A percentile compares a stretch with the other conserved stretches of the same genome.
These are phyloP conservation scores for Aspergillus sojae DNA, from an alignment of 2,329 filamentous ascomycete species.

Conservation along the genomic window DNA sequence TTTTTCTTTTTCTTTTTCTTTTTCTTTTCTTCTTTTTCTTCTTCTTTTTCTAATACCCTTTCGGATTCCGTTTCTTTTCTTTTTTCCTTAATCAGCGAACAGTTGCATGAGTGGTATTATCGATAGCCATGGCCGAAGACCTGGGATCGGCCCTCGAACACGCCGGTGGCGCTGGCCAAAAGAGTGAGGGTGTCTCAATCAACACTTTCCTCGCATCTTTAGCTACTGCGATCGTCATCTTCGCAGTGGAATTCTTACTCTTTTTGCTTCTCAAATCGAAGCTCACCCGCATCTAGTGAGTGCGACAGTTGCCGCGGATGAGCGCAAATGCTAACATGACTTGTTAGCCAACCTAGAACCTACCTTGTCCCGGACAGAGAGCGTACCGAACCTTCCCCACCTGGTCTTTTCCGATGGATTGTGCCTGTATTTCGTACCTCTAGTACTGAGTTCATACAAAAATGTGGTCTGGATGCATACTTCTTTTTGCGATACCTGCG, in stretches of 20 bases:
- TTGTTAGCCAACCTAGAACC: slow-evolving; percentile 72
- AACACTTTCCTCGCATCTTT: slow-evolving; percentile 67
- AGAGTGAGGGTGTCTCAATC: slow-evolving; percentile 40
- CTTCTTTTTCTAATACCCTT: no score
- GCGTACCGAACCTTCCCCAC: slow-evolving; percentile 73
- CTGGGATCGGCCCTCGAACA: slow-evolving; percentile 39
- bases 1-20: background rate
- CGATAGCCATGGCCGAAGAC: slow-evolving; percentile 27
- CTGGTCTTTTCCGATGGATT: slow-evolving; percentile 57
- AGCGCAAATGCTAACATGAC: background rate
- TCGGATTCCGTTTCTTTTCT: background rate
- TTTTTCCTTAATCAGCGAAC: background rate
- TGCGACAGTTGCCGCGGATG: slow-evolving; percentile 14
- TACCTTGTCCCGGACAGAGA: slow-evolving; percentile 85
- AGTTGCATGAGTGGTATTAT: slow-evolving; percentile 7
- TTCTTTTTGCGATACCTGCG: slow-evolving; percentile 93
- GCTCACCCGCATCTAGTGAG: slow-evolving; percentile 79
- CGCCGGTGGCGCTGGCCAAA: slow-evolving; percentile 39
- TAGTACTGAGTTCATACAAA: slow-evolving; percentile 85
- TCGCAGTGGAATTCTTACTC: slow-evolving; percentile 64
- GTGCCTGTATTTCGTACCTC: slow-evolving; percentile 65
- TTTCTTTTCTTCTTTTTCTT: background rate
- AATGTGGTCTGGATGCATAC: slow-evolving; percentile 94
- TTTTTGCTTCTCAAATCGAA: slow-evolving; percentile 79
- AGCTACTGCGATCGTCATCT: slow-evolving; percentile 63